Base-by-base conservation (phyloP, 2,329 filamentous ascomycete species). In the Pseudocercospora crystallina region DNA sequence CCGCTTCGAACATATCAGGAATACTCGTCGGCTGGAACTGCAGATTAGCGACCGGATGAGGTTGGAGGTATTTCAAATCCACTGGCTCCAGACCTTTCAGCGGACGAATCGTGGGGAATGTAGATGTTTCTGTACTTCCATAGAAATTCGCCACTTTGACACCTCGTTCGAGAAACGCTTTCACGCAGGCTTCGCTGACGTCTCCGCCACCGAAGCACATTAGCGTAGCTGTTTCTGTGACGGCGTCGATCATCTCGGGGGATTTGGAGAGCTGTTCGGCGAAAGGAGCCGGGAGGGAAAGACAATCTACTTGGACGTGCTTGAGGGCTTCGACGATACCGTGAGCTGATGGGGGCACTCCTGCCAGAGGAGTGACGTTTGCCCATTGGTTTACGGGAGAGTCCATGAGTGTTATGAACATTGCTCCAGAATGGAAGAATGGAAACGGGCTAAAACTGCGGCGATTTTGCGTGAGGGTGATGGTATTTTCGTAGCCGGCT, bases 131-230 rank as follows among this genome's bases (percentile, higher is more conserved):
- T 2, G 51, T 36, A 2, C 46, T 42, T 11, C 40, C 40, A n/a
- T 42, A 36, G 3, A 30, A 33, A 5, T 35, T 14, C 3, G 29
- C 40, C 11, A 49, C 5, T 10, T 33, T 31, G 3, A 47, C 44
- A 8, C 32, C 14, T 14, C 32, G 9, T 3, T 31, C 26, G 11
- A 52, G 11, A 2, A 11, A 9, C 14, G 56, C 43, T 15, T 47
- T 49, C 1, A 41, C 50, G 20, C 20, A 26, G 20, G 20, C 20
- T 9, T 41, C 44, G n/a, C 43, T 39, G 8, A 47, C 20, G 8
- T 56, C 37, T 15, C 49, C 47, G 5, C 47, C 50, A 8, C 56
- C 56, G 7, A 49, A 53, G 29, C 43, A 58, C 8, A 41, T 41
- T 3, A 49, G 45, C 5, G 39, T 44, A 1, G 15, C 26, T n/a